Percentiles rank a stretch among this genome's conserved stretches.
These are phyloP conservation scores for Tylopilus rubrobrunneus DNA, from an alignment of 768 basidiomycete species.

Conservation along the genomic window DNA sequence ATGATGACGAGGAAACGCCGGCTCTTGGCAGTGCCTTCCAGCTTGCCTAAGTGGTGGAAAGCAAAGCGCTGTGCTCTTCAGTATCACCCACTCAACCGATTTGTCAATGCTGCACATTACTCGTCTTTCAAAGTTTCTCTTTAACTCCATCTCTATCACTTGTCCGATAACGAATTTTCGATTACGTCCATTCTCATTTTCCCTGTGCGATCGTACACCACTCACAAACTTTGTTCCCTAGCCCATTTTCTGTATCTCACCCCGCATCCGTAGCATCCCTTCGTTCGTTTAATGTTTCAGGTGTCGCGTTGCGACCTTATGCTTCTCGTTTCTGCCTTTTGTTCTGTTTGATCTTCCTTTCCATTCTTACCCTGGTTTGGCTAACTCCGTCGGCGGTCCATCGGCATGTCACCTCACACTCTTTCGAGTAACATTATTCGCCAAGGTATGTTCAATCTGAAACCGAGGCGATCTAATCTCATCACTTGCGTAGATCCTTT, in stretches of 20 bases:
- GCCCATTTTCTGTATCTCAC: neutral
- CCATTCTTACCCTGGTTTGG: neutral
- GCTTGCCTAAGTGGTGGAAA: conserved; percentile 37
- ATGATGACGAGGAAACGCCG: conserved; percentile 31
- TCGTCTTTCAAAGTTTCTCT: neutral
- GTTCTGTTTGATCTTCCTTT: neutral
- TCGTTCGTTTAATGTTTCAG: conserved; percentile 4
- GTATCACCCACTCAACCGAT: neutral
- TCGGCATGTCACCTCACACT: conserved; percentile 1
- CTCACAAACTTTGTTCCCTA: conserved; percentile 5
- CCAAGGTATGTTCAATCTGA: conserved; percentile 12
- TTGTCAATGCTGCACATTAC: conserved; percentile 11
- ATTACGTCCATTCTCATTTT: neutral
- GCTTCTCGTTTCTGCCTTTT: neutral
- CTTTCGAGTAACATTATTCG: conserved; percentile 12
- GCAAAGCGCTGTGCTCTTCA: conserved; percentile 7
- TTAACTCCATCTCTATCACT: neutral
- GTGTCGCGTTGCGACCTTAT: neutral
- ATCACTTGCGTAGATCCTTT: conserved; percentile 1
- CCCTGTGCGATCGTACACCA: neutral
- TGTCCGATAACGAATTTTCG: neutral
- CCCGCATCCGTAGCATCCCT: conserved; percentile 2
- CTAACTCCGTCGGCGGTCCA: neutral
- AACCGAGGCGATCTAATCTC: neutral
- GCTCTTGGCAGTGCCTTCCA: conserved; percentile 73